Conservation (phyloP, 2,329 filamentous ascomycete species). For the Aureobasidium sp. region DNA sequence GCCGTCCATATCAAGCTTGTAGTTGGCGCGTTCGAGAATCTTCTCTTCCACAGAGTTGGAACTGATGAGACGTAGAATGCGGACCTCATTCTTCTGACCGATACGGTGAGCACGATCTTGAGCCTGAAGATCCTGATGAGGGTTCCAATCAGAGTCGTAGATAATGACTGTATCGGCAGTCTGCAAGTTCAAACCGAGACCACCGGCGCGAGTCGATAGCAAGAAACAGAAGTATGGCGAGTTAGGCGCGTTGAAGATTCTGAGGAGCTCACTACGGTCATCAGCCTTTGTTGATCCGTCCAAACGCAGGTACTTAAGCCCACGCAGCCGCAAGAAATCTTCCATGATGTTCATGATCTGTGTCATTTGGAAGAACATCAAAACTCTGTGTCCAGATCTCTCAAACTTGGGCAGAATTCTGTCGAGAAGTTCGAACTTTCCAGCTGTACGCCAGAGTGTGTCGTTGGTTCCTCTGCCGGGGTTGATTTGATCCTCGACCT, state of each 20-base stretch:
- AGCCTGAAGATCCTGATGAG: slow-evolving; percentile 96
- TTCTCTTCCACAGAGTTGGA: slow-evolving; percentile 98
- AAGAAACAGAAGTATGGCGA: slow-evolving; percentile 97
- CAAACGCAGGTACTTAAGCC: slow-evolving; percentile 78
- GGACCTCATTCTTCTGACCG: slow-evolving; percentile 98
- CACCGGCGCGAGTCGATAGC: slow-evolving; percentile 96
- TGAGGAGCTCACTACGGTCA: slow-evolving; percentile 84
- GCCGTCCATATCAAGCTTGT: slow-evolving; percentile 98
- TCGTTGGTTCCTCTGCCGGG: slow-evolving; percentile 83
- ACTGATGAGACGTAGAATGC: slow-evolving; percentile 89
- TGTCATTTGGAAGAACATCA: slow-evolving; percentile 99
- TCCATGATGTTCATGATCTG: slow-evolving; percentile 99
- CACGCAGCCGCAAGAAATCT: slow-evolving; percentile 81
- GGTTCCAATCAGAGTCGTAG: slow-evolving; percentile 99
- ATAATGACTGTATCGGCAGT: slow-evolving; percentile 99
- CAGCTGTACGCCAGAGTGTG: slow-evolving; percentile 85
- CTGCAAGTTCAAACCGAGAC: slow-evolving; percentile 92
- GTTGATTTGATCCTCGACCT: slow-evolving; percentile 98
- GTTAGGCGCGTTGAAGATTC: slow-evolving; percentile 77
- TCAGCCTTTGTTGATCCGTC: slow-evolving; percentile 97
- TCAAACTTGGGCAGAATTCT: slow-evolving; percentile 89
- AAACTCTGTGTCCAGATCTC: slow-evolving; percentile 80
- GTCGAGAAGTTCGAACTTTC: slow-evolving; percentile 95
- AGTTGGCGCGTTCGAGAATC: slow-evolving; percentile 92
- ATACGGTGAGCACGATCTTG: slow-evolving; percentile 99